Base-by-base conservation (phyloP, 2,329 filamentous ascomycete species). In the Exophiala aquamarina region DNA sequence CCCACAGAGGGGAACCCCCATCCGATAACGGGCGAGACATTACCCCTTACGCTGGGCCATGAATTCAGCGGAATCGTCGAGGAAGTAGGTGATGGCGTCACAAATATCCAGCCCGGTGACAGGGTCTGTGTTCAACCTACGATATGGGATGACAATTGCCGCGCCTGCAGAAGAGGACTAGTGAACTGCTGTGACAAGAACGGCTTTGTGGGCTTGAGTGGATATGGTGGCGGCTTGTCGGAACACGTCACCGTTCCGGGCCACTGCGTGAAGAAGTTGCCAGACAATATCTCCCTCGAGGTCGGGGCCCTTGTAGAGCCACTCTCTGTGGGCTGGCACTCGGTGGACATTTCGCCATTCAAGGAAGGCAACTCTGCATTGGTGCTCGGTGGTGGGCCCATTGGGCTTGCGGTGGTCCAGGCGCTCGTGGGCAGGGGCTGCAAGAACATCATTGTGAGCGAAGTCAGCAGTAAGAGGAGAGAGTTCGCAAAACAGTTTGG, bases 141-240 rank as follows among this genome's bases (percentile, higher is more conserved):
- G 60, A 77, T 79, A 37, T 79, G 78, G 59, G 75, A 78, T 44
- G 71, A 70, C 6, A 72, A 71, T 10, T 79, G 76, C 57, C 68
- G 69, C 9, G 70, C 75, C 5, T 81, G 77, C 56, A 65, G 70
- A 47, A 70, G 73, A n/a, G 74, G 74, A 0, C 60, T 74, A 15
- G 70, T 76, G 44, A 79, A 79, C 47, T 78, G 75, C 63, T 79
- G 76, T 55, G 74, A 76, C 60, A 72, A 69, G 37, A 77, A 76
- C 49, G 76, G 76, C 2, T 79, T 78, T 57, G 65, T 78, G 5
- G 76, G 76, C 1, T 57, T 79, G 14, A 76, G 71, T 34, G 75
- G 54, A 13, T 78, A 73, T 72, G 75, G 75, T 17, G 62, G 77
- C 38, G 76, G 76, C 0, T 61, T 79, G 7, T 65, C 71, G n/a